These are phyloP conservation scores for Tuber brumale DNA, from an alignment of 495 filamentous ascomycete species.

Conservation along the genomic window DNA sequence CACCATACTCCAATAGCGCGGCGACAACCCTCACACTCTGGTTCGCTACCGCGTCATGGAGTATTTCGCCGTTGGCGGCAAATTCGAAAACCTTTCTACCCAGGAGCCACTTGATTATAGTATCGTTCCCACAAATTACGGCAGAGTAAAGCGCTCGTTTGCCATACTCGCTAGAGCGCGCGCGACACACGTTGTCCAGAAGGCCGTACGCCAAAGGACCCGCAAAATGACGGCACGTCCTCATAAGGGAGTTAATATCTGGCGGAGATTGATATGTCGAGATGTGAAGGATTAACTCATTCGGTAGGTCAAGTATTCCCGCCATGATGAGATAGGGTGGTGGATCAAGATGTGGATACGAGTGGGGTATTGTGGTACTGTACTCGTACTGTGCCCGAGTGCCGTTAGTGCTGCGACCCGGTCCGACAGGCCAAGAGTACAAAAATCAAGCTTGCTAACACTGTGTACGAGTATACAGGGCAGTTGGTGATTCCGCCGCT, in stretches of 20 bases:
- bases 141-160: constrained; percentile 1
- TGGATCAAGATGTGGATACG: not conserved
- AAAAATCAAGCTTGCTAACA: not conserved
- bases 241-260: not conserved
- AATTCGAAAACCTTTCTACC: not conserved
- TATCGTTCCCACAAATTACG: not conserved
- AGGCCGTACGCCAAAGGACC: not conserved
- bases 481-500: not conserved
- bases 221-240: not conserved
- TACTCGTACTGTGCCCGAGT: not conserved
- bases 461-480: not conserved
- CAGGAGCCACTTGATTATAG: not conserved
- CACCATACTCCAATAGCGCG: not conserved
- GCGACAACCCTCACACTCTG: not conserved
- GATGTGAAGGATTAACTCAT: not conserved
- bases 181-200: not conserved
- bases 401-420: not conserved
- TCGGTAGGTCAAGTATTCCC: not conserved
- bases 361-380: not conserved
- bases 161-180: not conserved
- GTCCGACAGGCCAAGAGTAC: not conserved
- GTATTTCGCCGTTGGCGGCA: not conserved
- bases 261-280: constrained; percentile 2
- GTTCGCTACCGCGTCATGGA: not conserved
- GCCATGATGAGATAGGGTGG: not conserved